phyloP scores from a whole-genome alignment of 305 asterid species.

The Solanum aculeatissimum region DNA sequence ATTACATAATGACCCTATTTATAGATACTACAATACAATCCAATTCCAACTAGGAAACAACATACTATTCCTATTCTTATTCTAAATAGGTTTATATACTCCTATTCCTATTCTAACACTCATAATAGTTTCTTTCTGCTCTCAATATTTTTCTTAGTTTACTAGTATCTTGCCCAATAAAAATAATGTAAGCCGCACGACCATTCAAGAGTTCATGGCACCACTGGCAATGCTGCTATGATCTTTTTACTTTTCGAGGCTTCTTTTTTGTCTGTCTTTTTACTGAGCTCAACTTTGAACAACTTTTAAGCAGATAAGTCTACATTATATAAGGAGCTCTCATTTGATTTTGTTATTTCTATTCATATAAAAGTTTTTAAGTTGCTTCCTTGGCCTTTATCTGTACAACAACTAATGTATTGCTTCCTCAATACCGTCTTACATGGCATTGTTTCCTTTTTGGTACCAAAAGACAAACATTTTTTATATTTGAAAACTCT shows the following conservation, averaged over 20 bases:
- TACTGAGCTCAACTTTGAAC: not conserved
- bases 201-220: not conserved
- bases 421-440: not conserved
- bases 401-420: not conserved
- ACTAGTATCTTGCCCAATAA: not conserved
- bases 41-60: too few relatives aligned
- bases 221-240: not conserved
- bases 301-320: not conserved
- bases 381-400: not conserved
- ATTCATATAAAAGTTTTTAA: not conserved
- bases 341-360: not conserved
- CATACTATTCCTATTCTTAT: too few relatives aligned
- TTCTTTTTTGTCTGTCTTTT: not conserved
- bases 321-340: not conserved
- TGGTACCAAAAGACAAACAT: not conserved
- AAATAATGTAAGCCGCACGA: not conserved
- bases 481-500: not conserved
- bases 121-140: not conserved
- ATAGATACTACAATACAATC: too few relatives aligned
- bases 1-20: too few relatives aligned
- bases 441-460: not conserved
- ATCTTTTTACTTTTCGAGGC: not conserved
- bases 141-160: not conserved
- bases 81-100: too few relatives aligned
- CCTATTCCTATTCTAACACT: too few relatives aligned